Evolutionary conservation across 805 yeast species (phyloP), one percentile per base, ranked within the genome.

Genomic region (Starmerella floris): DNA sequence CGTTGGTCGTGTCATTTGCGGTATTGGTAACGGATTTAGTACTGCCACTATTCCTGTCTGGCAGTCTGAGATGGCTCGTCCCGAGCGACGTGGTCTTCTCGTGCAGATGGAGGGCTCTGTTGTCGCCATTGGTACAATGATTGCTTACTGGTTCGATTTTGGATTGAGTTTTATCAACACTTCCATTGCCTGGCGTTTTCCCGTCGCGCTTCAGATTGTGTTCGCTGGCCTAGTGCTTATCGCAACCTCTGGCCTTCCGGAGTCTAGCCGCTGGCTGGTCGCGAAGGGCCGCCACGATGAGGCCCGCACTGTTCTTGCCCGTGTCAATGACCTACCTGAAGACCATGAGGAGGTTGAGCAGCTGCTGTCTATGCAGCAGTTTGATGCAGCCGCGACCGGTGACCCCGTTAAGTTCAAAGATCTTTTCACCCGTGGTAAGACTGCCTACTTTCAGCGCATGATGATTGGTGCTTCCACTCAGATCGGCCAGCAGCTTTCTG

Each of bases 31-130:
- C 48, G 91, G 91, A 48, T 60, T 79, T 57, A 74, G 74, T 57
- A 78, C 87, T 15, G 75, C 85, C n/a, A 77, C 85, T 27, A 78
- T 79, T 43, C 93, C 93, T 13, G 77, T 79, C 49, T 82, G 82
- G 76, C 87, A 79, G 58, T 70, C 88, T 1, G 94, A 82, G 61
- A 70, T 76, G 61, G 72, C 85, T 33, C 72, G 70, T 45, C 72
- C 83, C 10, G 73, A 71, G 47, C 68, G 66, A 48, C 73, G 87
- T 65, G 88, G 88, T 52, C 64, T 70, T 49, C 62, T 79, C 50
- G 83, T 79, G 42, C 72, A 73, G 52, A 62, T 79, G 56, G 82
- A 79, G 62, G 87, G 87, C 48, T 70, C 81, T 22, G 71, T 78
- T 30, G 75, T 79, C 51, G 77, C 79, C 22, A 68, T 77, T 36